Base-by-base conservation (phyloP, 2,329 filamentous ascomycete species). In the Ustulina deusta region DNA sequence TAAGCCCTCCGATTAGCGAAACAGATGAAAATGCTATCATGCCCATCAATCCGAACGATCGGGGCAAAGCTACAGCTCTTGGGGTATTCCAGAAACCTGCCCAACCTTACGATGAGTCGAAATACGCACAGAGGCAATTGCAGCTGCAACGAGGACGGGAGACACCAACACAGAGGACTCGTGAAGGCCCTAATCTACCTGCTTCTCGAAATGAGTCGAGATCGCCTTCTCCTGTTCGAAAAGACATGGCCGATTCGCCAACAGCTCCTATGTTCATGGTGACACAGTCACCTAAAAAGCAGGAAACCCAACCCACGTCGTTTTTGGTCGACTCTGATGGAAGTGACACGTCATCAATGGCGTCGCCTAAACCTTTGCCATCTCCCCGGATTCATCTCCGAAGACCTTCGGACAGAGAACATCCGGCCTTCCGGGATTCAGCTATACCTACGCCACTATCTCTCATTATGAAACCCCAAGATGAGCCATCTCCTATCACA, bases 41-140 rank as follows among this genome's bases (percentile, higher is more conserved):
- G 15, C 80, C 90, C 9, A 86, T 96, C 13, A 89, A 93, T 67
- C 90, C 92, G 0, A 89, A 90, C 69, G 94, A 97, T 73, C 89
- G 90, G 69, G 77, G 77, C 25, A 79, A 79, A 57, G 77, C 77
- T 32, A 79, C 77, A 25, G 76, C 77, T 56, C 71, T 79, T 17
- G 77, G 76, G 1, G 76, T 79, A 6, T 79, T 78, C 68, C 91
- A 91, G 71, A 93, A 93, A 76, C 92, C 94, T 1, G 81, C 83
- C 1, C 87, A 91, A 58, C 87, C 89, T 7, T 97, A 96, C 73
- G 93, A 97, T 74, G 94, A 97, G 75, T 89, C 91, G 22, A 92
- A 93, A 75, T 97, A 93, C 74, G 87, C 92, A 5, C 91, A 97
- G 76, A 89, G 93, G 51, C 92, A 97, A 75, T 82, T 92, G 55